Conservation (phyloP, 345 rosid species). For the Trapa incisa region DNA sequence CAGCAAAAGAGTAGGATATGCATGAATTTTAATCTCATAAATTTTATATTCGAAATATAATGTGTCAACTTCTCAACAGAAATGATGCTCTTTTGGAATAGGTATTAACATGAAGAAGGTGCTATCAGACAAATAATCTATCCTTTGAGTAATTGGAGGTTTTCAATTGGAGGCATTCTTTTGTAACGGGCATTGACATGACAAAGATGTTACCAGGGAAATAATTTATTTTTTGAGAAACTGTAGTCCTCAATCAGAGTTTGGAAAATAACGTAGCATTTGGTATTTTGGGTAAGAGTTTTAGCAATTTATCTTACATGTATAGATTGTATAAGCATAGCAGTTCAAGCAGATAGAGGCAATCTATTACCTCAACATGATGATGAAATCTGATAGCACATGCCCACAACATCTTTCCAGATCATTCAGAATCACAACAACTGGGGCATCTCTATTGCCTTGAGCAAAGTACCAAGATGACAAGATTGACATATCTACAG, state of each 20-base stretch:
- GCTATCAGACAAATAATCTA: neutral
- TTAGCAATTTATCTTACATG: neutral
- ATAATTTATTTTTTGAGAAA: too few species aligned
- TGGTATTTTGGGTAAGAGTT: neutral
- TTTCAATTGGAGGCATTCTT: too few species aligned
- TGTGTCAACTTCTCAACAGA: neutral
- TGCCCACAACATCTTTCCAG: conserved; percentile 70
- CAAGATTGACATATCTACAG: conserved; percentile 57
- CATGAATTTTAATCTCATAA: neutral
- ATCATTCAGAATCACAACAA: conserved; percentile 65
- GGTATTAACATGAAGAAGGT: neutral
- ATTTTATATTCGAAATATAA: neutral
- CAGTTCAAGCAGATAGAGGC: conserved; percentile 5
- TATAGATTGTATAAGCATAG: neutral
- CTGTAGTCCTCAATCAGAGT: too few species aligned
- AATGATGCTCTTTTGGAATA: neutral
- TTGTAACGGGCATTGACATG: too few species aligned
- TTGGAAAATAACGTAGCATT: neutral
- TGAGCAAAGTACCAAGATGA: conserved; percentile 77
- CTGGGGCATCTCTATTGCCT: conserved; percentile 20
- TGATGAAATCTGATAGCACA: conserved; percentile 69
- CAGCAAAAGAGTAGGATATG: neutral
- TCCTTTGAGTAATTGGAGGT: too few species aligned
- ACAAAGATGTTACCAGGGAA: too few species aligned
- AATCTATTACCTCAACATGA: conserved; percentile 49